Evolutionary conservation across 768 basidiomycete genomes (phyloP), one percentile per base, ranked within the genome.

Genomic region (Pholiota conissans): DNA sequence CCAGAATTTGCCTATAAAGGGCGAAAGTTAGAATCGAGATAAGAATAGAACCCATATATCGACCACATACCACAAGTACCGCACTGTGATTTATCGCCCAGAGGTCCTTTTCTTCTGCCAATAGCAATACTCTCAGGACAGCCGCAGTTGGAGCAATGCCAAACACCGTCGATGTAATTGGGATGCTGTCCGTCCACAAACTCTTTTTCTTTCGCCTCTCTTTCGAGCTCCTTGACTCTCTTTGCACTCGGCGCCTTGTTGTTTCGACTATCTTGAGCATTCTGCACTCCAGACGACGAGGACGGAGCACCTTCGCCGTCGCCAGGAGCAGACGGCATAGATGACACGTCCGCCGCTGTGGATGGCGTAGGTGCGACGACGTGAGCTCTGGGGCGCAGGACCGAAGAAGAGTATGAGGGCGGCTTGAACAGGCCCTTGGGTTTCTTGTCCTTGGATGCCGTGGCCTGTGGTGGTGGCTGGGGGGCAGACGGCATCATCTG

Each of bases 131-230:
- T 84, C 67, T 93, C 93, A 0, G 95, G 95, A 68, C 91, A 91
- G 5, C 95, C 95, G 65, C 93, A 97, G 67, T 94, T 96, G 18
- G 92, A 93, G 68, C 95, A 98, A 73, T 94, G 92, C 95, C 95
- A 97, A 3, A 91, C 80, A 0, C 91, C 93, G 62, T 94, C 77
- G 67, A 94, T 89, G 64, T 84, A 79, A 68, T 93, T 91, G 35
- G 87, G 79, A 65, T 91, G 91, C 67, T 91, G 90, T 7, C 90
- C 89, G 64, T 93, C 88, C 37, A 86, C 86, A 67, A 86, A 91
- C 71, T 91, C 91, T 67, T 80, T 87, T 70, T 91, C 89, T 70
- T 92, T 93, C 20, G 91, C 90, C 66, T 91, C 90, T 30, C 88
- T 75, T 73, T 91, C 91, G 13, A 84, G 77, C 69, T 92, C 91